Evolutionary conservation across 148 eudicot species (phyloP).

Genomic region (Suaeda aralocaspica): DNA sequence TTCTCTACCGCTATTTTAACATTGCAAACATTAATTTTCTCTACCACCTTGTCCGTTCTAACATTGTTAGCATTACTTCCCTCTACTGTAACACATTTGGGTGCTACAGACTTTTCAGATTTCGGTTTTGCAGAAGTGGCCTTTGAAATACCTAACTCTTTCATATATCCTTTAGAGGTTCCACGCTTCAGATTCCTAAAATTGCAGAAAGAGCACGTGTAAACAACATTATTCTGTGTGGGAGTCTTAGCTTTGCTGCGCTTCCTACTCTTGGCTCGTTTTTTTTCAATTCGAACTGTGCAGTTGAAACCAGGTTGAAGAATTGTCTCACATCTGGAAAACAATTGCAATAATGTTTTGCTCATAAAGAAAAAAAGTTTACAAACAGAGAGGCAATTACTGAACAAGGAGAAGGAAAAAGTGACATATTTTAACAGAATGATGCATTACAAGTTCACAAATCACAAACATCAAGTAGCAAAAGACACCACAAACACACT

Average conservation of each 20-base stretch:
- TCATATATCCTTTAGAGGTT: constrained; percentile 64
- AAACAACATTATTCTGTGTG: constrained; percentile 54
- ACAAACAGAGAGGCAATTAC: neutral
- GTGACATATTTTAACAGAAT: neutral
- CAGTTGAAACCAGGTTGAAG: constrained; percentile 84
- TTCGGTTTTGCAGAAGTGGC: constrained; percentile 18
- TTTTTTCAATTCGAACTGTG: constrained; percentile 68
- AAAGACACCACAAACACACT: no score
- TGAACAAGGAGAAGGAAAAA: neutral
- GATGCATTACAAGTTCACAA: neutral
- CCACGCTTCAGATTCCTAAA: constrained; percentile 67
- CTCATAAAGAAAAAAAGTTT: neutral
- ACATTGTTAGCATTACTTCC: constrained; percentile 17
- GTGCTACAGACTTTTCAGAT: constrained; percentile 9
- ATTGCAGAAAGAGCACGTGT: constrained; percentile 72
- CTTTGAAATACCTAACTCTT: constrained; percentile 50
- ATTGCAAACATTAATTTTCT: constrained; percentile 17
- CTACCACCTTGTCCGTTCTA: constrained; percentile 4
- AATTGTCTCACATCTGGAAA: constrained; percentile 72
- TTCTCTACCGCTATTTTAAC: constrained; percentile 15
- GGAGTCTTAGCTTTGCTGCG: constrained; percentile 33
- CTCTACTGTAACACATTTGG: constrained; percentile 11
- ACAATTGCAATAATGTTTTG: neutral
- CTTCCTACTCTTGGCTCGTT: constrained; percentile 31
- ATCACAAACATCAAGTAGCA: neutral